Percentiles rank a stretch among this genome's conserved stretches.
These are phyloP conservation scores for Phaffia australis DNA, from an alignment of 768 basidiomycete species.

Conservation along the genomic window DNA sequence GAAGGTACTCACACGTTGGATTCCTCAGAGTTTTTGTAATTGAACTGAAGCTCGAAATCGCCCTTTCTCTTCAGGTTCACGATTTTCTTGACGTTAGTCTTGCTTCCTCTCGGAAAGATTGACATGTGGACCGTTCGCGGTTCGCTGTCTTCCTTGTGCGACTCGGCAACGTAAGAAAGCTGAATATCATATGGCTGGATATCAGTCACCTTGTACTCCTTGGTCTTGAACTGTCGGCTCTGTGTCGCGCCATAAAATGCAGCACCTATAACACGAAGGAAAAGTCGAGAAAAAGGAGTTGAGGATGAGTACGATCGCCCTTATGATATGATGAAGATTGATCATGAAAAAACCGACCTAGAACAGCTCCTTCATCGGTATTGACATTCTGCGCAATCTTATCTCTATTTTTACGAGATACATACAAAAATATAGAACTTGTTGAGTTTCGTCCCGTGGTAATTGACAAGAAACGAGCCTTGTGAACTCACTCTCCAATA, in stretches of 20 bases:
- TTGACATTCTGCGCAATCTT: slow-evolving; percentile 92
- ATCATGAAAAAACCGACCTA: slow-evolving; percentile 44
- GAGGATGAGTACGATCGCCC: slow-evolving; percentile 12
- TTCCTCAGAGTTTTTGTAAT: slow-evolving; percentile 45
- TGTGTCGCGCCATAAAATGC: slow-evolving; percentile 82
- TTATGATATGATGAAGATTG: not conserved
- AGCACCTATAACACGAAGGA: slow-evolving; percentile 45
- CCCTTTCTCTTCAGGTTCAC: slow-evolving; percentile 73
- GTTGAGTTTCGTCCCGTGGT: too few relatives aligned
- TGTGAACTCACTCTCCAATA: slow-evolving; percentile 59
- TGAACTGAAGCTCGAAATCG: slow-evolving; percentile 67
- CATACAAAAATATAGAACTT: too few relatives aligned
- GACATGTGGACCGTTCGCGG: slow-evolving; percentile 62
- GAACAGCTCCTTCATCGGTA: slow-evolving; percentile 88
- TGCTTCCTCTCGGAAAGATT: slow-evolving; percentile 68
- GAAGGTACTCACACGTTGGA: not conserved
- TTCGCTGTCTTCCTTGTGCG: slow-evolving; percentile 23
- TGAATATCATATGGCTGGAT: slow-evolving; percentile 63
- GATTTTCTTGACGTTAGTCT: slow-evolving; percentile 70
- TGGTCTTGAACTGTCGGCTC: slow-evolving; percentile 86
- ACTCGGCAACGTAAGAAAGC: slow-evolving; percentile 48
- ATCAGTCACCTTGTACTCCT: slow-evolving; percentile 77
- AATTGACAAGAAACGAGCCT: not conserved
- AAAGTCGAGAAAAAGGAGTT: not conserved
- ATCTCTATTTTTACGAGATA: slow-evolving; percentile 42